Percentiles rank a stretch among this genome's conserved stretches.
These are phyloP conservation scores for Posidonia australis DNA, from an alignment of 106 monocot genomes.

Conservation along the genomic window DNA sequence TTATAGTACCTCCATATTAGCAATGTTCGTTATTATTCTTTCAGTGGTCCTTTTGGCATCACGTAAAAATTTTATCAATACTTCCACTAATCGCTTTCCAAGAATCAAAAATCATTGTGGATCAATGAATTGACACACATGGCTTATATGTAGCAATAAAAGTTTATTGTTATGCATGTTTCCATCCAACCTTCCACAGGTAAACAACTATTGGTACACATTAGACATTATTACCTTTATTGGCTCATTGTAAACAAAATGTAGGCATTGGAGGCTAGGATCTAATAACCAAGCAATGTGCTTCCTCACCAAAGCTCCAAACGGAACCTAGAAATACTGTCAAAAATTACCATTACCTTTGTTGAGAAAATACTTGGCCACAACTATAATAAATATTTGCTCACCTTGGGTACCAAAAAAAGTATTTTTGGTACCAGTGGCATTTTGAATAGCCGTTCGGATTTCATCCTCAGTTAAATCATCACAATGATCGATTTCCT, in stretches of 20 bases:
- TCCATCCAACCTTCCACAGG: neutral
- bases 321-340: conserved; percentile 29
- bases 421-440: conserved; percentile 19
- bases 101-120: conserved; percentile 77
- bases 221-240: no score
- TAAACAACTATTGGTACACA: neutral
- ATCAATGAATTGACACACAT: conserved; percentile 53
- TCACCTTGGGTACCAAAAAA: conserved; percentile 31
- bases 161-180: neutral
- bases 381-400: neutral
- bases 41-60: conserved; percentile 87
- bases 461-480: conserved; percentile 31
- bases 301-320: conserved; percentile 72
- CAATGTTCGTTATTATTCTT: conserved; percentile 82
- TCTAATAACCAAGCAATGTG: conserved; percentile 87
- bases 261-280: conserved; percentile 93
- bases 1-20: conserved; percentile 99
- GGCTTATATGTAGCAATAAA: conserved; percentile 93
- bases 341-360: neutral
- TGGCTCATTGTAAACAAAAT: conserved; percentile 90
- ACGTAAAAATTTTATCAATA: conserved; percentile 67
- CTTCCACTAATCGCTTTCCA: no score
- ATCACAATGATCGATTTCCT: conserved; percentile 33
- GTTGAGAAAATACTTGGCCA: neutral
- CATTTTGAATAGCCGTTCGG: no score